Evolutionary conservation across 768 basidiomycete genomes (phyloP), one percentile per base, ranked within the genome.

Genomic region (Xerocomus spinulosus): DNA sequence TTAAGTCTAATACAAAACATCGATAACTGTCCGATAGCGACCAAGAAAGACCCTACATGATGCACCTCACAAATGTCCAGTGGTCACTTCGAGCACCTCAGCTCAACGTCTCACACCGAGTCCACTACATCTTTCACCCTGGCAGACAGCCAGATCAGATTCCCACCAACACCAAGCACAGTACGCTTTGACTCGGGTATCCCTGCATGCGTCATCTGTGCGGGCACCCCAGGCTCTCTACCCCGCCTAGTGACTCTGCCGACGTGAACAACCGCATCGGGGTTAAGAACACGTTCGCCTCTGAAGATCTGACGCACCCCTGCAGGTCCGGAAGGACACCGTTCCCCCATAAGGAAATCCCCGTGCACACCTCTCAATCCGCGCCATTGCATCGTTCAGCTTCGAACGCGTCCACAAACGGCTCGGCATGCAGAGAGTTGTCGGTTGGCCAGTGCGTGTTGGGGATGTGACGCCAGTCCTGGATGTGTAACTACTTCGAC

Each of bases 401-500:
- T 3, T 32, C 66, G 21, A 75, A 55, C 15, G 52, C 61, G 33
- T 79, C 70, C 17, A 87, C 73, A 59, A 83, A 93, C 51, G 72
- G 73, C 40, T 71, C 70, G 2, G 92, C 90, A 45, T 91, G 86
- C 0, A 81, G 84, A 78, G 20, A 90, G 69, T 20, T 81, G 77
- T 3, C 61, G 61, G 59, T 79, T 79, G 5, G 91, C 89, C 8
- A 83, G 69, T 15, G 73, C 72, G 60, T 92, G 73, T 14, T 81
- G 78, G 2, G 82, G 81, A 60, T 87, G 84, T 0, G 75, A 72
- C 3, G 74, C 70, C 4, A 94, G 72, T 1, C 93, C 93, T 2
- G 92, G 92, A 69, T 97, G 97, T 23, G 88, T 78, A 21, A 96
- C 92, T 26, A 79, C 75, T 54, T 83, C 79, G n/a, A 96, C 88